A percentile compares a stretch with the other conserved stretches of the same genome.
Conservation (phyloP, 495 filamentous ascomycete species). For the Penicillium lividum region DNA sequence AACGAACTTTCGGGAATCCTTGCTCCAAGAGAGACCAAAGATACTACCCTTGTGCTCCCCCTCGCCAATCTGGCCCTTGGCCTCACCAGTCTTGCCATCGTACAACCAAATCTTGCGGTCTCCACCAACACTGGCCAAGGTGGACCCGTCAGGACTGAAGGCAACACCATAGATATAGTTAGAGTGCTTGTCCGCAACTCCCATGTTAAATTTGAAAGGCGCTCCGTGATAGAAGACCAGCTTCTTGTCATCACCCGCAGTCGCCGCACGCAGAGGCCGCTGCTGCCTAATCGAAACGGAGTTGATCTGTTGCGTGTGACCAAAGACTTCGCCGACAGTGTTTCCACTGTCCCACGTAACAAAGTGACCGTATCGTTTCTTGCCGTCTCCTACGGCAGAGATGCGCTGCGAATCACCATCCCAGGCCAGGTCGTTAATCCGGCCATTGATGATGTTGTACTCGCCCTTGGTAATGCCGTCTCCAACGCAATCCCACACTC, state of each 20-base stretch:
- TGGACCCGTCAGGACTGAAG: constrained; percentile 87
- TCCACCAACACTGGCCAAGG: constrained; percentile 83
- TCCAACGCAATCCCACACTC: constrained; percentile 79
- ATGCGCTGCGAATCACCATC: constrained; percentile 96
- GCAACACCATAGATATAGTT: constrained; percentile 85
- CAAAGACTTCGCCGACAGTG: constrained; percentile 88
- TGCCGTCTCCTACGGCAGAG: constrained; percentile 92
- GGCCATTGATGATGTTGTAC: constrained; percentile 90
- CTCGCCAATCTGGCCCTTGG: constrained; percentile 73
- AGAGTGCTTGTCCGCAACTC: constrained; percentile 74
- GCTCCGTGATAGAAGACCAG: constrained; percentile 91
- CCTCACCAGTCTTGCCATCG: constrained; percentile 90
- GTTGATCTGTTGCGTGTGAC: constrained; percentile 89
- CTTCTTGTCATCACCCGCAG: constrained; percentile 84
- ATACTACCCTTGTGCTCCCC: constrained; percentile 89
- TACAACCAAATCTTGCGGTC: constrained; percentile 91
- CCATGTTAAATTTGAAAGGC: constrained; percentile 89
- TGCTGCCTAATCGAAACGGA: constrained; percentile 86
- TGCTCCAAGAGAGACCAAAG: constrained; percentile 86
- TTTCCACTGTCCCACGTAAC: constrained; percentile 96
- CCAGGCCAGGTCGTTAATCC: constrained; percentile 96
- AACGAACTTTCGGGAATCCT: constrained; percentile 84
- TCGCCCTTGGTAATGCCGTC: constrained; percentile 69
- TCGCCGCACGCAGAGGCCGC: constrained; percentile 84
- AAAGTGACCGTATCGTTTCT: constrained; percentile 90